Percentiles rank a stretch among this genome's conserved stretches.
Conservation (phyloP, 441 rosid genomes). For the Viola pubescens region DNA sequence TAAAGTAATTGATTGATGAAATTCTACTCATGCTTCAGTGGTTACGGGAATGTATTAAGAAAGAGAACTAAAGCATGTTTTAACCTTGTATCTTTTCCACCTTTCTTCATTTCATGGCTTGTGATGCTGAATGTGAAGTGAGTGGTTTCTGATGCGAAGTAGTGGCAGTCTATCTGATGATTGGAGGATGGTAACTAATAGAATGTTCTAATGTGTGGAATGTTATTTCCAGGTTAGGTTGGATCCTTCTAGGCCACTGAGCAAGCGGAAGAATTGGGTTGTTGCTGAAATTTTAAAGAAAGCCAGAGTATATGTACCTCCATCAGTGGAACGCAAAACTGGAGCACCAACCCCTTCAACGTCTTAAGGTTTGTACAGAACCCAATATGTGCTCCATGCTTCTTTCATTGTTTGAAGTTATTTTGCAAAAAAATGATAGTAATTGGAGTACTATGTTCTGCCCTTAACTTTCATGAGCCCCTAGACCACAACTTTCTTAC, state of each 20-base stretch:
- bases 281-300: constrained; percentile 84
- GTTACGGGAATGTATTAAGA: too few relatives aligned
- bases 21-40: too few relatives aligned
- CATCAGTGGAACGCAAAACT: constrained; percentile 26
- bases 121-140: too few relatives aligned
- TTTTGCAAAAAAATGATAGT: background rate
- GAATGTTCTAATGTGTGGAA: background rate
- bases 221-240: constrained; percentile 47
- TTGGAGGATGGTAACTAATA: too few relatives aligned
- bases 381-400: background rate
- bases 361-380: constrained; percentile 21
- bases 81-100: too few relatives aligned
- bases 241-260: constrained; percentile 88
- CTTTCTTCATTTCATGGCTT: too few relatives aligned
- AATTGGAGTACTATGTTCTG: background rate
- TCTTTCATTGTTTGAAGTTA: too few relatives aligned
- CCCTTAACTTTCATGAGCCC: background rate
- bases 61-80: too few relatives aligned
- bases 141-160: too few relatives aligned
- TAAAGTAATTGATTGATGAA: too few relatives aligned
- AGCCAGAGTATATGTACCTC: constrained; percentile 67
- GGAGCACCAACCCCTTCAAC: constrained; percentile 21
- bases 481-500: too few relatives aligned
- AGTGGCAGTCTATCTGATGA: too few relatives aligned
- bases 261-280: constrained; percentile 76